These are phyloP conservation scores for Rhexocercosporidium sp. DNA, from an alignment of 2,329 filamentous ascomycete genomes.

Conservation along the genomic window DNA sequence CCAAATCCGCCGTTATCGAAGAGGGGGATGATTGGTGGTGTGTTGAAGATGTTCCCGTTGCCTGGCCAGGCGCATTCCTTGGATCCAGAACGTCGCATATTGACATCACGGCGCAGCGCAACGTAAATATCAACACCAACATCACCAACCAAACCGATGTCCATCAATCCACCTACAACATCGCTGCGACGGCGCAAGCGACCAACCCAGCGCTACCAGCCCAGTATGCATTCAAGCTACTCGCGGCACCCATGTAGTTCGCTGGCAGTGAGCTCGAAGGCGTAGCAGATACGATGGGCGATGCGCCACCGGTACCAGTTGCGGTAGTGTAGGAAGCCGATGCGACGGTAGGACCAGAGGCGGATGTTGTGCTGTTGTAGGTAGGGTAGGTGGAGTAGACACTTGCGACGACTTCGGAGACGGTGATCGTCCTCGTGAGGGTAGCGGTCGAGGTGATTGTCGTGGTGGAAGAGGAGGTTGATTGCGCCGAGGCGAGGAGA, in stretches of 20 bases:
- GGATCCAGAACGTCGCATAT: conserved; percentile 14
- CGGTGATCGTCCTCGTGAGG: conserved; percentile 57
- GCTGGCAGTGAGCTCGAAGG: conserved; percentile 43
- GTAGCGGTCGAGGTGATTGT: conserved; percentile 55
- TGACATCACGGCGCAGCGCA: not conserved
- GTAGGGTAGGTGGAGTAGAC: conserved; percentile 45
- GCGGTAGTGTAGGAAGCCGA: conserved; percentile 30
- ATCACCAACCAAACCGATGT: not conserved
- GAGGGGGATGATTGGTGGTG: not conserved
- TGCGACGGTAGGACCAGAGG: conserved; percentile 37
- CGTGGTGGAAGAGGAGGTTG: conserved; percentile 40
- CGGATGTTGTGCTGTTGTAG: conserved; percentile 40
- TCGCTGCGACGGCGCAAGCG: conserved; percentile 55
- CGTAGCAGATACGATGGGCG: conserved; percentile 24
- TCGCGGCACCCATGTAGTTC: conserved; percentile 50
- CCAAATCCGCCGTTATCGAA: not conserved
- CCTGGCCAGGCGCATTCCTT: not conserved
- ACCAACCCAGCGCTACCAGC: conserved; percentile 55
- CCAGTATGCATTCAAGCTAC: conserved; percentile 49
- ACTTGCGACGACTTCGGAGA: conserved; percentile 50
- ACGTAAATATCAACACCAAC: conserved; percentile 19
- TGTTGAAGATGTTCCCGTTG: not conserved
- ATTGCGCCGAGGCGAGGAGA: conserved; percentile 54
- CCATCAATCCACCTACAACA: conserved; percentile 55
- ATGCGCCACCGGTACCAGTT: conserved; percentile 24